Evolutionary conservation across 2,329 filamentous ascomycete species (phyloP), one percentile per base, ranked within the genome.

Genomic region (Mycosphaerella sp.): DNA sequence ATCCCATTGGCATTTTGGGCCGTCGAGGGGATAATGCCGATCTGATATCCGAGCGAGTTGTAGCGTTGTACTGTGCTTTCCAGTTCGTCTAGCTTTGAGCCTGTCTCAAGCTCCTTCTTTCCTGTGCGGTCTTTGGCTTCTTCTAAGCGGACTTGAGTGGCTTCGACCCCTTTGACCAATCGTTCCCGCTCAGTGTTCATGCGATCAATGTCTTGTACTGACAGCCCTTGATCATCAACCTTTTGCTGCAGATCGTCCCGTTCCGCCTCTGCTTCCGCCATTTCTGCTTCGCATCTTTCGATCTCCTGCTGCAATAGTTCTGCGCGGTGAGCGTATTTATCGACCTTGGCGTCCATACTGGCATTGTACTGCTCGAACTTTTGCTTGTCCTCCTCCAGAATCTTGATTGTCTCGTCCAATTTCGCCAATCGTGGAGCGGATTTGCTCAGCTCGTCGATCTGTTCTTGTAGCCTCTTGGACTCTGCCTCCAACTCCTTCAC

Each of bases 331-430:
- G 90, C 85, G 71, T 95, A 93, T 70, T 95, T 96, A 58, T 95
- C 87, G 0, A 90, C 86, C 64, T 91, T 88, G 54, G 85, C 83
- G 63, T 87, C 79, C 59, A 95, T 89, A 28, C 85, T 81, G 36
- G 83, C 81, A 66, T 96, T 96, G 76, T 96, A 98, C 64, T 89
- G 85, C 65, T 96, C 90, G 61, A 97, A 98, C 66, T 98, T 97
- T 64, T 85, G 79, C 64, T 86, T 90, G 71, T 98, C 94, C 62
- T 94, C 89, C 66, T 95, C 89, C 71, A 98, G 82, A 49, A 96
- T 91, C 64, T 89, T 87, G 75, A 91, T 95, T 64, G 91, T 82
- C 62, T 90, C 85, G 67, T 96, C 90, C 18, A 97, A 74, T 50
- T 89, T 84, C 2, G 84, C 85, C 21, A 93, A 82, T 64, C 94